Evolutionary conservation across 805 yeast genomes (phyloP).

Genomic region (Sugiyamaella chiloensis): DNA sequence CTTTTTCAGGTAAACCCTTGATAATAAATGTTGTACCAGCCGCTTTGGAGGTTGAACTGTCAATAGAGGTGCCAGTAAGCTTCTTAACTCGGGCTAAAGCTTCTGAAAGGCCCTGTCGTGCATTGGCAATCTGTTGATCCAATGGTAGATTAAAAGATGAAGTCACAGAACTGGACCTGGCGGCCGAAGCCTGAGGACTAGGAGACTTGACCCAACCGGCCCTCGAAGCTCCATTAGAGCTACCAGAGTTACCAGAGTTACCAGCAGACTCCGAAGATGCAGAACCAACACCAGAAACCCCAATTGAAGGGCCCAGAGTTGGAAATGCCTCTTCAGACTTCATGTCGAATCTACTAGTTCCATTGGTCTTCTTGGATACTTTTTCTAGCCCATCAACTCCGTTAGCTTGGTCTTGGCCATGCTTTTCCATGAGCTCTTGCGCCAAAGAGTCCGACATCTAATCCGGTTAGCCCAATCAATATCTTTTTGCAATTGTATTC

Average conservation of each 20-base stretch:
- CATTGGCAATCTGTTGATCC: conserved; percentile 59
- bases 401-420: conserved; percentile 11
- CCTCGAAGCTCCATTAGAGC: conserved; percentile 11
- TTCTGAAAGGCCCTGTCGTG: conserved; percentile 64
- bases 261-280: conserved; percentile 4
- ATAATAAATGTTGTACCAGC: conserved; percentile 80
- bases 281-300: too few species aligned
- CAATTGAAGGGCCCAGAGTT: conserved; percentile 22
- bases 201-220: conserved; percentile 15
- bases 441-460: conserved; percentile 19
- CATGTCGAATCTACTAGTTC: conserved; percentile 22
- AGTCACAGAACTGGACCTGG: conserved; percentile 61
- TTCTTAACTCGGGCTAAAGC: conserved; percentile 62
- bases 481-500: too few species aligned
- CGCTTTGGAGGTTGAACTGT: conserved; percentile 74
- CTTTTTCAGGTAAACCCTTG: conserved; percentile 67
- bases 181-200: conserved; percentile 35
- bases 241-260: conserved; percentile 15
- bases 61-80: conserved; percentile 62
- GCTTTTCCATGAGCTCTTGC: conserved; percentile 24
- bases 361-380: not conserved
- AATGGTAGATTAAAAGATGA: conserved; percentile 75
- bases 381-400: conserved; percentile 1
- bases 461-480: too few species aligned
- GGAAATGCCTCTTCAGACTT: conserved; percentile 32